Percentiles rank a stretch among this genome's conserved stretches.
Evolutionary conservation across 176 grass and related monocot species (phyloP).

Genomic region (Raddia distichophylla): DNA sequence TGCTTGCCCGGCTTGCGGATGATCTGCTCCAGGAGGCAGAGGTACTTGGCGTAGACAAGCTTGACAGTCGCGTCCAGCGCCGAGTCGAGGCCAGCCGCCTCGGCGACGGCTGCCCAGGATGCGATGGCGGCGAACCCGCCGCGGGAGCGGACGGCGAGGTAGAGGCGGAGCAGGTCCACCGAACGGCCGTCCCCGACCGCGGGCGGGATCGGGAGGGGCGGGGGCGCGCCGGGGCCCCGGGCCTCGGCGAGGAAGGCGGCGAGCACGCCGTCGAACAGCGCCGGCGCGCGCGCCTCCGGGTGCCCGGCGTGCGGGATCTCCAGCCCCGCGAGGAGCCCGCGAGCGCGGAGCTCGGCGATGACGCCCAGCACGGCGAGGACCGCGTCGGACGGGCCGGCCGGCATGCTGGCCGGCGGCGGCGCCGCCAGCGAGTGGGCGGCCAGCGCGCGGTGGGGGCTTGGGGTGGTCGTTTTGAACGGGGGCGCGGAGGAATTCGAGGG

Average conservation of each 20-base stretch:
- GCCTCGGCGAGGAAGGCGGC: slow-evolving; percentile 27
- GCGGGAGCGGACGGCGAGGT: slow-evolving; percentile 29
- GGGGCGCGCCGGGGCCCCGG: not conserved
- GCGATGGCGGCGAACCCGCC: slow-evolving; percentile 47
- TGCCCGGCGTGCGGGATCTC: slow-evolving; percentile 16
- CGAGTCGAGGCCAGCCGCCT: slow-evolving; percentile 41
- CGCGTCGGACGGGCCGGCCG: not conserved
- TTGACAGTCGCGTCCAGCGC: slow-evolving; percentile 13
- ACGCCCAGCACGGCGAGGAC: slow-evolving; percentile 17
- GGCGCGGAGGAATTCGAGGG: slow-evolving; percentile 18
- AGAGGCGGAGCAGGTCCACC: slow-evolving; percentile 53
- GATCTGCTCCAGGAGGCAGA: slow-evolving; percentile 35
- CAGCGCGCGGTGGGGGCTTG: not conserved
- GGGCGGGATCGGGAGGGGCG: slow-evolving; percentile 11
- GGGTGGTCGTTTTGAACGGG: slow-evolving; percentile 37
- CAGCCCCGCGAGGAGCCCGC: slow-evolving; percentile 33
- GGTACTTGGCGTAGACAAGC: slow-evolving; percentile 48
- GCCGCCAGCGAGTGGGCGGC: not conserved
- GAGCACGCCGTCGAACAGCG: slow-evolving; percentile 39
- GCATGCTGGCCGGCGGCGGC: not conserved
- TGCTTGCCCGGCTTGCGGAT: not conserved
- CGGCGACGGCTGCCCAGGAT: slow-evolving; percentile 40
- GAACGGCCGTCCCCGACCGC: slow-evolving; percentile 17
- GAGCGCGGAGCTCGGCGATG: slow-evolving; percentile 38
- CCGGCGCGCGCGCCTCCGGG: not conserved